phyloP scores from a whole-genome alignment of 2,329 filamentous ascomycete genomes.

The Xylaria sp. region DNA sequence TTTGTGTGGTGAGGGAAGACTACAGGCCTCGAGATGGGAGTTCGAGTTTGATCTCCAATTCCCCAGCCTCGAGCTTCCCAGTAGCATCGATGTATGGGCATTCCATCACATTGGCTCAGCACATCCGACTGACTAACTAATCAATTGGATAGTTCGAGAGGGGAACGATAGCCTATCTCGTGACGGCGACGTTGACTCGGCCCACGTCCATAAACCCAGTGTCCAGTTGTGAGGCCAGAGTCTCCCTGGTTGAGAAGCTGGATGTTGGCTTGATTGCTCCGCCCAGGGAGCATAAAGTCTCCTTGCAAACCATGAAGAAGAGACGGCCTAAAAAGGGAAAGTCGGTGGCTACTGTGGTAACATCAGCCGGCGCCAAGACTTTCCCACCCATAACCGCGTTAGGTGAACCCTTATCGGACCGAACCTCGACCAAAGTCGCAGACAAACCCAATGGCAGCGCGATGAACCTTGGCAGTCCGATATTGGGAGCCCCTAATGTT shows the following conservation, averaged over 20 bases:
- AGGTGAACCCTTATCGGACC: constrained; percentile 34
- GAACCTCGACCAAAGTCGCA: constrained; percentile 34
- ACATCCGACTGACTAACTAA: constrained; percentile 15
- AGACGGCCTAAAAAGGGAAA: constrained; percentile 61
- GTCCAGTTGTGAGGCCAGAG: constrained; percentile 71
- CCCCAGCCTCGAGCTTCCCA: constrained; percentile 66
- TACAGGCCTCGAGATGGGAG: constrained; percentile 70
- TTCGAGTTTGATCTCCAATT: constrained; percentile 74
- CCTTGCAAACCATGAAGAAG: constrained; percentile 79
- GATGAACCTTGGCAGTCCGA: constrained; percentile 37
- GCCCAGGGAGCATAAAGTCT: constrained; percentile 77
- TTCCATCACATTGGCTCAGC: constrained; percentile 12
- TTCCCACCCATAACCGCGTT: constrained; percentile 38
- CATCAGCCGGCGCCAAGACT: constrained; percentile 29
- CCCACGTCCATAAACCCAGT: constrained; percentile 81
- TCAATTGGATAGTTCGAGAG: constrained; percentile 70
- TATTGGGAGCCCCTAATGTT: constrained; percentile 30
- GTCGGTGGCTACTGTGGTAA: constrained; percentile 41
- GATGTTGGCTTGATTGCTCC: constrained; percentile 72
- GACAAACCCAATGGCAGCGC: constrained; percentile 40
- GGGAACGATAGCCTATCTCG: constrained; percentile 84
- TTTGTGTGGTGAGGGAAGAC: constrained; percentile 69
- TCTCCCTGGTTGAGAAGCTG: constrained; percentile 74
- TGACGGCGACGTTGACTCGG: constrained; percentile 83
- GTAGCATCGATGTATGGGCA: constrained; percentile 80